Base-by-base conservation (phyloP, 2,329 filamentous ascomycete genomes). In the Xylaria sp. region DNA sequence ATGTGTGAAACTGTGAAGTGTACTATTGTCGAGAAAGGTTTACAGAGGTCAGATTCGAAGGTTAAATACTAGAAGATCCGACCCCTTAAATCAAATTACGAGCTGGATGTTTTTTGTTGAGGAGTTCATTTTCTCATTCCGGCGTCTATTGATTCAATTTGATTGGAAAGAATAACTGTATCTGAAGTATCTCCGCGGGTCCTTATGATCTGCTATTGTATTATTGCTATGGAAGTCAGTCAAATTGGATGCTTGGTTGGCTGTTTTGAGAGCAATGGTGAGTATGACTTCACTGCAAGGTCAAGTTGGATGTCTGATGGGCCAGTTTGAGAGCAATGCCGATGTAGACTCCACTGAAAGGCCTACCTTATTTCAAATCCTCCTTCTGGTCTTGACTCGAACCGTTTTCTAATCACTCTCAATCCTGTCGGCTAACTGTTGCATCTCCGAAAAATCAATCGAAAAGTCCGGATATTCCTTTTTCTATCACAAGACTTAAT, bases 321-420 rank as follows among this genome's bases (percentile, higher is more conserved):
- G 61, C n/a, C 5, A 57, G 9, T 63, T 63, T 49, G 5, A 57
- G 25, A 57, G 36, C 53, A 63, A 44, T 57, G 53, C 61, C 51
- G 33, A 61, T 38, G 11, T n/a, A 27, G 49, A 61, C 38, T 36
- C 13, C 29, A 13, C 38, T n/a, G 58, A 29, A 45, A 61, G 17
- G 13, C 11, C 11, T 20, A n/a, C 39, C 17, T 44, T 44, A 20
- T 44, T 44, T n/a, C 39, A n/a, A n/a, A n/a, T 13, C 11, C 10
- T 38, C 9, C 4, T 2, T 13, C 36, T 13, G 6, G 36, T 38
- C 11, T 4, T 38, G 36, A 11, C 15, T 38, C 4, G 15, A 38
- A 4, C 11, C 36, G 11, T 42, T 42, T 13, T 42, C 39, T 15
- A 17, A 5, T 42, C 15, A n/a, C 10, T n/a, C 11, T 38, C 9